Evolutionary conservation across 345 rosid genomes (phyloP), one percentile per base, ranked within the genome.

Genomic region (Erucastrum elatum): DNA sequence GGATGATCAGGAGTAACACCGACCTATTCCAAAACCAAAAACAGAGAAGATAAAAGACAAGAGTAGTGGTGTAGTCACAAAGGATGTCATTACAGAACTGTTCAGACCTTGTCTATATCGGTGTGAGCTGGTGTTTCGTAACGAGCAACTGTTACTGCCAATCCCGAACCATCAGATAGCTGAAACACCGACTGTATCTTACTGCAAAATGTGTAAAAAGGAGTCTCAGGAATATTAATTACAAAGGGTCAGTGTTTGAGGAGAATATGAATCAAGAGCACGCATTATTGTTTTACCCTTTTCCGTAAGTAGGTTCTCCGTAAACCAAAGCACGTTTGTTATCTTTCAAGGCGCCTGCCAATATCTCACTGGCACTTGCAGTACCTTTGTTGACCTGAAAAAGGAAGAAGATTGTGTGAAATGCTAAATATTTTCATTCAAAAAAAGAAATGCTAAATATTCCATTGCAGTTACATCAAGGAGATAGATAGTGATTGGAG

Each of bases 301-400:
- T 95, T 35, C 99, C 98, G 60, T 82, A 95, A 64, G 98, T 95
- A 1, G 96, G 90, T 77, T 93, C 97, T 63, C 99, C 99, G 46
- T 84, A 90, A 75, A 95, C 80, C 6, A 91, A 83, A 27, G 97
- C 99, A 0, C 96, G 92, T 75, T 89, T 95, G 75, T 93, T 95
- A 86, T 93, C 98, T 78, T 95, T 95, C 87, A 95, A 78, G 31
- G 98, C 99, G 16, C 94, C 94, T 8, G 98, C 98, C 76, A 93
- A 74, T 82, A 95, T 91, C 83, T 95, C 96, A 21, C 99, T 95
- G n/a, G 98, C 98, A 75, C 99, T 95, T 0, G 99, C 99, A 0
- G 97, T 93, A 17, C 99, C 99, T 84, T 91, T 95, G 88, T 95
- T 95, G 77, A 95, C 98, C 98, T 92, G 81, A 64, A 39, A 65